phyloP scores from a whole-genome alignment of 148 eudicot species.

The Camellia granthamiana region DNA sequence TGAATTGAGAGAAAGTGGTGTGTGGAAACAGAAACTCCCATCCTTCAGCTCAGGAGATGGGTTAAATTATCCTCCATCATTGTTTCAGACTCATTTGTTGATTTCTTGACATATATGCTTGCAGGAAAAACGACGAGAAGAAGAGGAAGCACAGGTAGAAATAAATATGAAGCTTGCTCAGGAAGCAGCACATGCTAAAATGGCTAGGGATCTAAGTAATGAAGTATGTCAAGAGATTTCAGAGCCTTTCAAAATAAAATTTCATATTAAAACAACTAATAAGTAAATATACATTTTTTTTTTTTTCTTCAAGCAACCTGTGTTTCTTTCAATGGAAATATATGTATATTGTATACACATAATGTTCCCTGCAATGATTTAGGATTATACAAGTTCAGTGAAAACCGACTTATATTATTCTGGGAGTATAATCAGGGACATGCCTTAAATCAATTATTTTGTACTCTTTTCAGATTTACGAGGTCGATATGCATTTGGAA shows the following conservation, averaged over 20 bases:
- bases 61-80: not conserved
- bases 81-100: not conserved
- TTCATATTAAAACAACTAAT: not conserved
- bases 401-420: not conserved
- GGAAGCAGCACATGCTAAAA: constrained; percentile 63
- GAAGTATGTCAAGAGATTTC: constrained; percentile 43
- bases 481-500: constrained; percentile 55
- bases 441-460: not conserved
- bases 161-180: constrained; percentile 56
- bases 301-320: not conserved
- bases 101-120: not conserved
- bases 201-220: constrained; percentile 63
- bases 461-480: constrained; percentile 51
- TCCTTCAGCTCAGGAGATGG: not conserved
- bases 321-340: not conserved
- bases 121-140: constrained; percentile 68
- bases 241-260: not conserved
- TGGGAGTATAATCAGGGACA: not conserved
- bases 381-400: not conserved
- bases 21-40: no score
- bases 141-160: constrained; percentile 66
- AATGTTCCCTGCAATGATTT: not conserved
- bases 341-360: not conserved
- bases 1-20: no score
- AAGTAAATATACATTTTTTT: no score